These are phyloP conservation scores for Trypanosoma mega DNA, from an alignment of 208 protist species.

Conservation along the genomic window DNA sequence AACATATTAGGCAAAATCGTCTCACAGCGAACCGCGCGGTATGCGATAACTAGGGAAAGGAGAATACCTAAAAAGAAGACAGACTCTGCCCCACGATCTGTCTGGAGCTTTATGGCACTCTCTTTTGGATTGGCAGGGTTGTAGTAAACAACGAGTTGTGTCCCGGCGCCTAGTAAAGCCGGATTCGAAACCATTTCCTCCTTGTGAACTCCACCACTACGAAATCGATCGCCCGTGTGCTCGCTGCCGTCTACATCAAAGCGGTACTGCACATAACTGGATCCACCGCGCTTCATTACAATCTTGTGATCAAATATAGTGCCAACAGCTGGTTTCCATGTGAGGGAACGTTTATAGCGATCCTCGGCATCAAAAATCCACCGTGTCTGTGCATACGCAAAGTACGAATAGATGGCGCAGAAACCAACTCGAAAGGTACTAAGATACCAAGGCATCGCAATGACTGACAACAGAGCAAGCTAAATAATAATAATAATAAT, in stretches of 20 bases:
- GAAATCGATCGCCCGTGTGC: slow-evolving; percentile 80
- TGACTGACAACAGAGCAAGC: neutral
- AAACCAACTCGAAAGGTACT: slow-evolving; percentile 76
- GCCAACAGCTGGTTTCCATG: slow-evolving; percentile 82
- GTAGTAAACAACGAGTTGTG: slow-evolving; percentile 87
- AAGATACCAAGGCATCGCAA: slow-evolving; percentile 83
- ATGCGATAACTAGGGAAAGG: slow-evolving; percentile 71
- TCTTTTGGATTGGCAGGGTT: slow-evolving; percentile 80
- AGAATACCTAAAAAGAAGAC: slow-evolving; percentile 64
- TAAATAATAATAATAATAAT: neutral
- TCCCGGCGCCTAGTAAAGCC: slow-evolving; percentile 79
- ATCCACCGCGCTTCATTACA: slow-evolving; percentile 79
- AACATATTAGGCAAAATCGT: slow-evolving; percentile 93
- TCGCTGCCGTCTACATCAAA: slow-evolving; percentile 73
- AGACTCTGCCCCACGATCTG: slow-evolving; percentile 75
- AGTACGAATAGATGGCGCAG: slow-evolving; percentile 72
- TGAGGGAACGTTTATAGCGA: slow-evolving; percentile 71
- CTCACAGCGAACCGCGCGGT: slow-evolving; percentile 85
- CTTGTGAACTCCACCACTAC: slow-evolving; percentile 83
- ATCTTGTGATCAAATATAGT: slow-evolving; percentile 91
- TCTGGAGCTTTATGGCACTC: slow-evolving; percentile 85
- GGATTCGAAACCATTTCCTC: slow-evolving; percentile 84
- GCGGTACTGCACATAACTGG: slow-evolving; percentile 81
- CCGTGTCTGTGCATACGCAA: slow-evolving; percentile 54
- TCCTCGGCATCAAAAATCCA: slow-evolving; percentile 85